These are phyloP conservation scores for Triangularia setosa DNA, from an alignment of 2,329 filamentous ascomycete genomes.

Conservation along the genomic window DNA sequence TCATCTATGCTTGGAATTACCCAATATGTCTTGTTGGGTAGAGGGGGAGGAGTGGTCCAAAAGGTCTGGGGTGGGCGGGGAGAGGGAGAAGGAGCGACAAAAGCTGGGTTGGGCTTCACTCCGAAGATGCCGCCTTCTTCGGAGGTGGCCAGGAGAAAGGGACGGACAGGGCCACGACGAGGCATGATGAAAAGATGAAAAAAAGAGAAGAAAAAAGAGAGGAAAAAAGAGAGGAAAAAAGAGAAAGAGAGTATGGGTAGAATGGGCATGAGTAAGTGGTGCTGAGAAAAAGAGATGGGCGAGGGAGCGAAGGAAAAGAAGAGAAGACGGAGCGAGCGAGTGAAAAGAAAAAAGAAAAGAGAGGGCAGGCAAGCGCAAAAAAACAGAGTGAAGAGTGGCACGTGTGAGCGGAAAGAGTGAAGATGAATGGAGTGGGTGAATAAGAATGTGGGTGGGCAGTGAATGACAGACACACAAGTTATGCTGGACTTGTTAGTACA, in stretches of 20 bases:
- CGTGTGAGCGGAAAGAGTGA: neutral
- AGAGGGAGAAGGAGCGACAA: neutral
- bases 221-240: neutral
- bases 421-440: too few relatives aligned
- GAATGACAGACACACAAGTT: too few relatives aligned
- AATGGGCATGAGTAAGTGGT: neutral
- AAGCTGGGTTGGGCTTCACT: neutral
- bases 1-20: neutral
- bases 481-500: too few relatives aligned
- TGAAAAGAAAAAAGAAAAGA: too few relatives aligned
- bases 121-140: neutral
- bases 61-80: neutral
- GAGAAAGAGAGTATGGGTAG: too few relatives aligned
- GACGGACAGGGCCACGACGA: neutral
- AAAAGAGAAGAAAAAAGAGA: neutral
- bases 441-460: too few relatives aligned
- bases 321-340: too few relatives aligned
- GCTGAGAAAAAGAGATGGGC: too few relatives aligned
- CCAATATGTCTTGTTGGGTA: neutral
- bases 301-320: too few relatives aligned
- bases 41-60: too few relatives aligned
- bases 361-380: too few relatives aligned
- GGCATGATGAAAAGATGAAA: neutral
- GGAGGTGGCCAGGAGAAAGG: neutral
- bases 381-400: too few relatives aligned